Evolutionary conservation across 164 flowering plant species (phyloP).

Genomic region (Tinospora cordifolia): DNA sequence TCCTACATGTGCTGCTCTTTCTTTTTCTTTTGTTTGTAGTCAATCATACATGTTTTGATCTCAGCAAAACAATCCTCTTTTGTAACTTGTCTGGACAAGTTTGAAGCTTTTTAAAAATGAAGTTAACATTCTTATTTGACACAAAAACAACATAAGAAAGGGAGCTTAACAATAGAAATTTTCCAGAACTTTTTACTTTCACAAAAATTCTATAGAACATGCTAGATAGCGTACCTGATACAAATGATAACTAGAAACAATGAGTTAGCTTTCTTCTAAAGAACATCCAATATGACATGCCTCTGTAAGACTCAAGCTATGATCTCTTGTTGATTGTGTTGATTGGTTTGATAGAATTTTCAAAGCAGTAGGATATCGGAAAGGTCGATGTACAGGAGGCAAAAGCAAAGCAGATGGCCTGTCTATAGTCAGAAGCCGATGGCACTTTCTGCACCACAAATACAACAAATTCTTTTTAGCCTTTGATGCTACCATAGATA

Average conservation of each 20-base stretch:
- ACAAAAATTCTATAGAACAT: neutral
- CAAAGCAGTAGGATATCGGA: conserved; percentile 22
- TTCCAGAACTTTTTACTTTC: neutral
- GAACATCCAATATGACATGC: conserved; percentile 71
- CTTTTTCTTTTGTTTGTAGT: too few species aligned
- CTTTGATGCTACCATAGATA: neutral
- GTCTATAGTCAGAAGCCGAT: conserved; percentile 57
- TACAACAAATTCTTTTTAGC: neutral
- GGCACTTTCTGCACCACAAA: conserved; percentile 62
- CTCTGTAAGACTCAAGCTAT: conserved; percentile 19
- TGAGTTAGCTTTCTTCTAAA: conserved; percentile 37
- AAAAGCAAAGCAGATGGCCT: conserved; percentile 46
- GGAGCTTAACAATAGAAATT: neutral
- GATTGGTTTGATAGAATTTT: conserved; percentile 24
- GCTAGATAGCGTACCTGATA: neutral
- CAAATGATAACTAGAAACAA: neutral
- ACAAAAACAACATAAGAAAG: neutral
- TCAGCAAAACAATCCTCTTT: too few species aligned
- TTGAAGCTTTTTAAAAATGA: neutral
- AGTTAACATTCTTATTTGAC: neutral
- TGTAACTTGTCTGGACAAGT: neutral
- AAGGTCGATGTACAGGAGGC: conserved; percentile 72
- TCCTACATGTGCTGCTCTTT: too few species aligned
- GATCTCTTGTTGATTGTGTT: conserved; percentile 28
- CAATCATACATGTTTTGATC: too few species aligned